phyloP scores from a whole-genome alignment of 176 grass and related monocot genomes.

The Tillandsia fasciculata region DNA sequence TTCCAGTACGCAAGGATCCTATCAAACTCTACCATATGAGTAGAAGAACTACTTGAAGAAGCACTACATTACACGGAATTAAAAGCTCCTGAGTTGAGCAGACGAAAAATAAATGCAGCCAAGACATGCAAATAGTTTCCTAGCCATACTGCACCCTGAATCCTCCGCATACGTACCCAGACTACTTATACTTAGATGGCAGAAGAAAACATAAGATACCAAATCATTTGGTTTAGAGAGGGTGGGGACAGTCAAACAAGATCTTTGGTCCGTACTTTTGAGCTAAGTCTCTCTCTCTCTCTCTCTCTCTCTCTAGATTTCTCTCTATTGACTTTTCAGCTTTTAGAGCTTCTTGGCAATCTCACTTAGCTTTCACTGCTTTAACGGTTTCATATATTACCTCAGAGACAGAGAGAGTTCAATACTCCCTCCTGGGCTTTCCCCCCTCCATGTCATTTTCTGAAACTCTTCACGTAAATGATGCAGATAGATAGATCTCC shows the following conservation, averaged over 20 bases:
- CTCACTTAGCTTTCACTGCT: slow-evolving; percentile 2
- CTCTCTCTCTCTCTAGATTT: background rate
- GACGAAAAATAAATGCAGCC: too few species aligned
- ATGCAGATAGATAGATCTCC: background rate
- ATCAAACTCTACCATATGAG: too few species aligned
- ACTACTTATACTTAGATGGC: too few species aligned
- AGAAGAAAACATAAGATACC: too few species aligned
- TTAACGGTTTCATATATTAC: slow-evolving; percentile 1
- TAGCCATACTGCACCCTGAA: too few species aligned
- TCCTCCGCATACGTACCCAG: too few species aligned
- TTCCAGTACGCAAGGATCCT: too few species aligned
- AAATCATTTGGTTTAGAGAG: too few species aligned
- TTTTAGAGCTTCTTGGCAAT: background rate
- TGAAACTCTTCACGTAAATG: background rate
- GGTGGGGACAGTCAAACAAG: background rate
- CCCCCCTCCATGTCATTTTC: background rate
- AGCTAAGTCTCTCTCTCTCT: slow-evolving; percentile 1
- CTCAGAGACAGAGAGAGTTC: background rate
- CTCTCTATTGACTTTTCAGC: background rate
- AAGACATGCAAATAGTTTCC: too few species aligned
- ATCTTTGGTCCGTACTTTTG: slow-evolving; percentile 11
- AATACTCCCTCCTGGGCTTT: background rate
- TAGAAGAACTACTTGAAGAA: too few species aligned
- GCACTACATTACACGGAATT: too few species aligned
- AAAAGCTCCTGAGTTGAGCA: too few species aligned